phyloP scores from a whole-genome alignment of 2,329 filamentous ascomycete genomes.

The Sporothrix pallida region DNA sequence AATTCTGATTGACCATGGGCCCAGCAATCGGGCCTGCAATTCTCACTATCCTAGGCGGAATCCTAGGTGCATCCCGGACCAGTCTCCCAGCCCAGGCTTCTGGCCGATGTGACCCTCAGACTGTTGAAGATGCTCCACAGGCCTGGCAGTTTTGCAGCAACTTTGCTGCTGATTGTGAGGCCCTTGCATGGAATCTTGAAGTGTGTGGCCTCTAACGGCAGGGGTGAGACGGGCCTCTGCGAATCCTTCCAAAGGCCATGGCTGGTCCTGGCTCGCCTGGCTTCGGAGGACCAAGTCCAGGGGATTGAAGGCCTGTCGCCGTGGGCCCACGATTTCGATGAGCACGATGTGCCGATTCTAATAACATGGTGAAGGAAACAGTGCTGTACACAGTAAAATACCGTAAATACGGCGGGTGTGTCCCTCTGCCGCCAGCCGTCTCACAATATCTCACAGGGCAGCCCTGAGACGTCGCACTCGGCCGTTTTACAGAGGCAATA shows the following conservation, averaged over 20 bases:
- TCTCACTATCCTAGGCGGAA: too few relatives aligned
- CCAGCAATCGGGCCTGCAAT: too few relatives aligned
- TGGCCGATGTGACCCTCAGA: too few relatives aligned
- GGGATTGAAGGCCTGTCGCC: neutral
- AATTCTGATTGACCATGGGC: too few relatives aligned
- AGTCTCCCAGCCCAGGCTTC: too few relatives aligned
- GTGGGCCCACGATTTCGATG: neutral
- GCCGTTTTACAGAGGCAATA: neutral
- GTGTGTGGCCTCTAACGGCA: neutral
- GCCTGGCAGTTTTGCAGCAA: too few relatives aligned
- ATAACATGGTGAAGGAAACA: too few relatives aligned
- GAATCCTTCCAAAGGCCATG: neutral
- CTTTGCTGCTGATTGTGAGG: neutral
- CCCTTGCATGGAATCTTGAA: constrained; percentile 4
- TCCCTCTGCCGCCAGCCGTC: neutral
- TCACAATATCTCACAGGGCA: neutral
- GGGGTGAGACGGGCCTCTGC: neutral
- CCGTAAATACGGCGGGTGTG: neutral
- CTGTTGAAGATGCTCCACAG: too few relatives aligned
- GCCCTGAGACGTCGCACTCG: constrained; percentile 27
- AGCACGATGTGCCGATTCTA: neutral
- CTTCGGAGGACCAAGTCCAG: neutral
- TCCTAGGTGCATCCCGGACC: too few relatives aligned
- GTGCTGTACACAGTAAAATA: neutral
- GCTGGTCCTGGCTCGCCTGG: neutral